phyloP scores from a whole-genome alignment of 371 early-diverging fungal species.

The Actinomortierella wolfii region DNA sequence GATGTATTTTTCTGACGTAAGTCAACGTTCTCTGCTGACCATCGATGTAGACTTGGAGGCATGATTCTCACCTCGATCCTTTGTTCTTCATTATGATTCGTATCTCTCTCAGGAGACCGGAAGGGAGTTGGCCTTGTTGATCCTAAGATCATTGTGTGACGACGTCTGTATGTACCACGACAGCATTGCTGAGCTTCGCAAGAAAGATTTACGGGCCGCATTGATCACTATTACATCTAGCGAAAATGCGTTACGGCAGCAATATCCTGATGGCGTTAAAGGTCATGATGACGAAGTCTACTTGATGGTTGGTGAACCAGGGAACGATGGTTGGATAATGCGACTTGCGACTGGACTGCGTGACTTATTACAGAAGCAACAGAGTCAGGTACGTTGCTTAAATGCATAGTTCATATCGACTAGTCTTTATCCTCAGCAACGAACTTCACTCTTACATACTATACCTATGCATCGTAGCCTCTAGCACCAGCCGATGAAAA shows the following conservation, averaged over 20 bases:
- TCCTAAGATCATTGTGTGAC: slow-evolving; percentile 52
- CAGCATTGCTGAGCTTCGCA: slow-evolving; percentile 52
- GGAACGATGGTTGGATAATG: slow-evolving; percentile 56
- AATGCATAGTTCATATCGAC: too few relatives aligned
- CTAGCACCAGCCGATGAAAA: too few relatives aligned
- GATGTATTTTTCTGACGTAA: slow-evolving; percentile 49
- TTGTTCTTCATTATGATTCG: not conserved
- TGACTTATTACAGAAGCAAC: too few relatives aligned
- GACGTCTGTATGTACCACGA: slow-evolving; percentile 64
- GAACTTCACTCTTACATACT: too few relatives aligned
- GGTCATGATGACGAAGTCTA: slow-evolving; percentile 26
- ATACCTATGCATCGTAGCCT: too few relatives aligned
- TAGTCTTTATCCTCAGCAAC: too few relatives aligned
- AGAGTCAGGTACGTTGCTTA: too few relatives aligned
- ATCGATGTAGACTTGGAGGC: too few relatives aligned
- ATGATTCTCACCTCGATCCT: too few relatives aligned
- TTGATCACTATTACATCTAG: slow-evolving; percentile 46
- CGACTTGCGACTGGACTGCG: slow-evolving; percentile 16
- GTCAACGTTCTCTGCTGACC: too few relatives aligned
- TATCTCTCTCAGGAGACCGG: slow-evolving; percentile 34
- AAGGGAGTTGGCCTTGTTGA: slow-evolving; percentile 50
- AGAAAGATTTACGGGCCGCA: slow-evolving; percentile 54
- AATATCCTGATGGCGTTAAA: slow-evolving; percentile 47
- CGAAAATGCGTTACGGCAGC: slow-evolving; percentile 23
- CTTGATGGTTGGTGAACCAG: slow-evolving; percentile 48